A percentile compares a stretch with the other conserved stretches of the same genome.
Evolutionary conservation across 371 early-diverging fungal genomes (phyloP).

Genomic region (Batrachochytrium dendrobatidis): DNA sequence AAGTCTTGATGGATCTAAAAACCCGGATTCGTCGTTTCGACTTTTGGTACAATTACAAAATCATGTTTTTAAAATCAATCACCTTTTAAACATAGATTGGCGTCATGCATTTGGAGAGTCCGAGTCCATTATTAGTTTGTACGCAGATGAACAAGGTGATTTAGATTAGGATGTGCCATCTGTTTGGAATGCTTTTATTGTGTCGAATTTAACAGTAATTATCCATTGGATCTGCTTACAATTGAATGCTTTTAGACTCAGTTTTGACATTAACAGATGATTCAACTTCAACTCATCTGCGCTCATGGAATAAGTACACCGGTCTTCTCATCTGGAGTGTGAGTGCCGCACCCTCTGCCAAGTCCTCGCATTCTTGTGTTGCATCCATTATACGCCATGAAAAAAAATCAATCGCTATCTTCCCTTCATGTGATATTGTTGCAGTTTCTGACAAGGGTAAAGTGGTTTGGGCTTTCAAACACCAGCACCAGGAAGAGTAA

Average conservation of each 20-base stretch:
- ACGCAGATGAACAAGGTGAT: too few species aligned
- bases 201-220: not conserved
- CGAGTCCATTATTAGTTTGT: slow-evolving; percentile 10
- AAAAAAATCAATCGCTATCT: not conserved
- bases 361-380: not conserved
- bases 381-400: not conserved
- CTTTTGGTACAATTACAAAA: not conserved
- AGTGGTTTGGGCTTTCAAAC: not conserved
- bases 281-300: not conserved
- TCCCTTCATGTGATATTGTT: slow-evolving; percentile 2
- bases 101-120: slow-evolving; percentile 11
- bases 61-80: not conserved
- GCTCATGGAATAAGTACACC: not conserved
- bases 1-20: not conserved
- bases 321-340: not conserved
- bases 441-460: slow-evolving; percentile 1
- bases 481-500: not conserved
- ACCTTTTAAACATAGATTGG: slow-evolving; percentile 15
- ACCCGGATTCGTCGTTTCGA: not conserved
- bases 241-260: not conserved
- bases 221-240: not conserved
- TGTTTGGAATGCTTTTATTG: not conserved
- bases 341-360: not conserved
- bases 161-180: too few species aligned
- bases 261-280: not conserved